Base-by-base conservation (phyloP, 208 protist species). In the Trypanosomatidae sp. region DNA sequence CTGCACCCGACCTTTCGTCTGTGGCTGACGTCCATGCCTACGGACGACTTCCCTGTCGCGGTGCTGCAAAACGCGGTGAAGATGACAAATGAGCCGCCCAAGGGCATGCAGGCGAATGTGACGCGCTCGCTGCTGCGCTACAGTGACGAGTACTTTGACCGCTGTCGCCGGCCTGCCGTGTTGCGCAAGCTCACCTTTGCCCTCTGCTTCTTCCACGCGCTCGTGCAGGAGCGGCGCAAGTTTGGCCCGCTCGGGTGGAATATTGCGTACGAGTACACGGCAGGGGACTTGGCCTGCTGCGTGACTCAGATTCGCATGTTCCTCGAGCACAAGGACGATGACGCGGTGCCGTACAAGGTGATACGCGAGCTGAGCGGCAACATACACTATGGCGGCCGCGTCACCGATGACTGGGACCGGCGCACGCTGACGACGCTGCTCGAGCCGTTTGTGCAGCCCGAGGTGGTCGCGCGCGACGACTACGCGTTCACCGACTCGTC, bases 1-100 rank as follows among this genome's bases (percentile, higher is more conserved):
- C 75, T 97, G 18, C 87, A 98, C 76, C 85, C 85, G 19, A 83
- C 85, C 45, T 99, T 99, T 82, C 84, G 98, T 11, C 70, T 99
- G 5, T 99, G 97, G 96, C 81, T 99, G 26, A 99, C 97, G 4
- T 96, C 93, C 25, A 98, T 99, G 92, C 98, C 98, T 0, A 96
- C 72, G 43, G 59, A 78, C 6, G 66, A 85, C 39, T 99, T 99
- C 64, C 98, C 98, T 5, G 94, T 97, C 23, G 72, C 93, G n/a
- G 95, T 99, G 41, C 71, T 99, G 45, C 96, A 99, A 69, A 97
- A 97, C 54, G 88, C 91, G 43, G 87, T 99, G 41, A 99, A 99
- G 70, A 97, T 99, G 78, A 99, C 97, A 6, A 98, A 98, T 59
- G 97, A 99, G 75, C 97, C 97, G n/a, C 97, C 97, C 13, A 96